Percentiles rank a stretch among this genome's conserved stretches.
Conservation (phyloP, 345 rosid species). For the Populus alba region DNA sequence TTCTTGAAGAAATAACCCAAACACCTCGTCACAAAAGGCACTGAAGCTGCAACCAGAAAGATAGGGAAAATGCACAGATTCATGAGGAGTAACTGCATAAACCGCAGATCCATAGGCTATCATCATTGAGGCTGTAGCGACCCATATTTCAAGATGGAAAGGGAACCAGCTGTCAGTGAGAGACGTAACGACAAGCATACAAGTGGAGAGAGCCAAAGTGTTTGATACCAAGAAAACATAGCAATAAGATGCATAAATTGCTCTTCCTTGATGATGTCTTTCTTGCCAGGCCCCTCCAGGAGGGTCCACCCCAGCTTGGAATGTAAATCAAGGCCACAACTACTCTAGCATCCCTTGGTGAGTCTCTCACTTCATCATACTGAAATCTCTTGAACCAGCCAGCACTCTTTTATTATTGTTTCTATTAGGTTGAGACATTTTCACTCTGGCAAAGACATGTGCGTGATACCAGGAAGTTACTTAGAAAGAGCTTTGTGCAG, state of each 20-base stretch:
- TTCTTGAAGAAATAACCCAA: slow-evolving; percentile 12
- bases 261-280: not conserved
- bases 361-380: slow-evolving; percentile 12
- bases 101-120: slow-evolving; percentile 22
- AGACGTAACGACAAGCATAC: slow-evolving; percentile 10
- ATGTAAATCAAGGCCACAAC: slow-evolving; percentile 18
- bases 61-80: slow-evolving; percentile 17
- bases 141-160: slow-evolving; percentile 17
- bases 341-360: slow-evolving; percentile 5
- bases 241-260: slow-evolving; percentile 21
- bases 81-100: slow-evolving; percentile 16
- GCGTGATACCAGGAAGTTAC: too few relatives aligned
- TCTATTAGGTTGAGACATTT: too few relatives aligned
- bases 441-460: too few relatives aligned
- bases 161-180: slow-evolving; percentile 17
- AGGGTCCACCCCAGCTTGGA: slow-evolving; percentile 20
- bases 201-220: slow-evolving; percentile 6
- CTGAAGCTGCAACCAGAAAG: slow-evolving; percentile 10
- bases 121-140: slow-evolving; percentile 19
- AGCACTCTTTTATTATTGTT: not conserved
- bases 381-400: slow-evolving; percentile 20
- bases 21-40: slow-evolving; percentile 13
- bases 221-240: slow-evolving; percentile 28
- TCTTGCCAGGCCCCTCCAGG: slow-evolving; percentile 34
- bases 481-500: too few relatives aligned